Base-by-base conservation (phyloP, 495 filamentous ascomycete genomes). In the Penicillium alfredii region DNA sequence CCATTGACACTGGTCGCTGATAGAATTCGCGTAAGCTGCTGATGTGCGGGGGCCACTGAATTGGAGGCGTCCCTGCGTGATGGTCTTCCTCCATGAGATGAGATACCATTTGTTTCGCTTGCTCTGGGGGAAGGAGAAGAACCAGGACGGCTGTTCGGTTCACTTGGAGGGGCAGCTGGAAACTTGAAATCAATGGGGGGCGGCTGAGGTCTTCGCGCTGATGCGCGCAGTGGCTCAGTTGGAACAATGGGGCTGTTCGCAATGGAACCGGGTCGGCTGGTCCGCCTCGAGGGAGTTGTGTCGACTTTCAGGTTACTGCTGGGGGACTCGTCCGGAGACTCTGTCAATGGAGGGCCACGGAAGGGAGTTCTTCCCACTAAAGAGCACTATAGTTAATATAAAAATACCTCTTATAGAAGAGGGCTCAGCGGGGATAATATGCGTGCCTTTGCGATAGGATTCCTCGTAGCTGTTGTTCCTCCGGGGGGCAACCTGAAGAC, bases 401-500 rank as follows among this genome's bases (percentile, higher is more conserved):
- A 37, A n/a, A n/a, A n/a, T n/a, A n/a, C n/a, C n/a, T n/a, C n/a
- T n/a, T n/a, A n/a, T n/a, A n/a, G n/a, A n/a, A n/a, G n/a, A n/a
- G n/a, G n/a, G n/a, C n/a, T n/a, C n/a, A n/a, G n/a, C n/a, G n/a
- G n/a, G n/a, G n/a, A n/a, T n/a, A n/a, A n/a, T n/a, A n/a, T 10
- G 7, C 15, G 7, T 69, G 76, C 74, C 66, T 65, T 68, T 70
- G 19, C 44, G 35, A 17, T 47, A 45, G 12, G 47, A 41, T 24
- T 68, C 64, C 32, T 66, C 63, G 32, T 65, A 55, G 24, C 68
- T 61, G 32, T 67, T 66, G 44, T 61, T 58, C 44, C 75, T 70
- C 31, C 72, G 71, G 5, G 87, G 77, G 18, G 78, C 46, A 36
- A 88, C 78, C 54, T 94, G 88, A 36, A 94, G 65, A 66, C 88